These are phyloP conservation scores for Naganishia randhawae DNA, from an alignment of 768 basidiomycete species.

Conservation along the genomic window DNA sequence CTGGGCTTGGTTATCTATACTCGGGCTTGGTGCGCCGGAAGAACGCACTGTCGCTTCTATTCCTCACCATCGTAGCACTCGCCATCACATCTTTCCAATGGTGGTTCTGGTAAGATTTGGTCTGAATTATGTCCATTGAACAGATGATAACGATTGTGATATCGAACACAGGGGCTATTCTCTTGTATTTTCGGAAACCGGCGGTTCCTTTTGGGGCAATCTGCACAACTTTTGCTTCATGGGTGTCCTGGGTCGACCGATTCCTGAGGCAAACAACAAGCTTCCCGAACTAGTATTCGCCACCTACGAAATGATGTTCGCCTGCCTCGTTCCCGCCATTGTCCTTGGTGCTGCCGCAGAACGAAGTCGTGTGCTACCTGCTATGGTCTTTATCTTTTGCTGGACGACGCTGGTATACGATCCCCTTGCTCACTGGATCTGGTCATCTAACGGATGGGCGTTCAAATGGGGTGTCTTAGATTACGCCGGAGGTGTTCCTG, in stretches of 20 bases:
- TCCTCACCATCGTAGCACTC: slow-evolving; percentile 68
- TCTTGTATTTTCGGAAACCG: slow-evolving; percentile 47
- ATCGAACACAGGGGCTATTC: slow-evolving; percentile 40
- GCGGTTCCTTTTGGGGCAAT: slow-evolving; percentile 49
- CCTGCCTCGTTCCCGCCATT: slow-evolving; percentile 76
- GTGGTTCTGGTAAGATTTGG: slow-evolving; percentile 40
- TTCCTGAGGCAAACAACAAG: slow-evolving; percentile 50
- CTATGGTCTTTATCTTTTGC: slow-evolving; percentile 81
- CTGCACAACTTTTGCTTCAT: slow-evolving; percentile 49
- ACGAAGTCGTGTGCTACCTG: slow-evolving; percentile 75
- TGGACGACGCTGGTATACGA: slow-evolving; percentile 89
- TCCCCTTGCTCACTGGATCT: slow-evolving; percentile 93
- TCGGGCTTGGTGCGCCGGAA: slow-evolving; percentile 86
- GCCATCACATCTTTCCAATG: slow-evolving; percentile 57
- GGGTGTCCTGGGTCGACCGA: slow-evolving; percentile 45
- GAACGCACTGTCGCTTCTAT: slow-evolving; percentile 88
- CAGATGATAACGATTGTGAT: neutral
- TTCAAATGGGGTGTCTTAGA: slow-evolving; percentile 63
- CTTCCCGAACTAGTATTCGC: slow-evolving; percentile 49
- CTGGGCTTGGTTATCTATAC: slow-evolving; percentile 56
- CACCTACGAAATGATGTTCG: slow-evolving; percentile 44
- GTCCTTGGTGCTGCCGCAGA: slow-evolving; percentile 79
- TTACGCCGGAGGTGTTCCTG: slow-evolving; percentile 91
- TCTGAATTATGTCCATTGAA: neutral
- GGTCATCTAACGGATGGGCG: slow-evolving; percentile 78